Evolutionary conservation across 202 grass and related monocot genomes (phyloP).

Genomic region (Miscanthus sacchariflorus): DNA sequence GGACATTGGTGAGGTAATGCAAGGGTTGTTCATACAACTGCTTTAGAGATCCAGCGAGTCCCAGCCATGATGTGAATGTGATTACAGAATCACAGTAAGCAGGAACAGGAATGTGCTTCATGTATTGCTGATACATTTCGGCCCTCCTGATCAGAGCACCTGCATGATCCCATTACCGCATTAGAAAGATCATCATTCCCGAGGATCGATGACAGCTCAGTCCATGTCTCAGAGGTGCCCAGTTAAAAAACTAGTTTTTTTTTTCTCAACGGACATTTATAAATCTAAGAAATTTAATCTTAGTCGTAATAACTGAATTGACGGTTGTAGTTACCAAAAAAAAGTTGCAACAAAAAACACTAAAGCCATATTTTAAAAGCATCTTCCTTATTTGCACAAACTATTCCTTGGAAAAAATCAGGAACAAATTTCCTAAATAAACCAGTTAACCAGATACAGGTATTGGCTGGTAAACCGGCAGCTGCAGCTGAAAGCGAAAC

Average conservation of each 20-base stretch:
- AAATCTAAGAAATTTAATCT: neutral
- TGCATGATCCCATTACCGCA: conserved; percentile 59
- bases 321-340: neutral
- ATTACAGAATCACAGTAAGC: conserved; percentile 60
- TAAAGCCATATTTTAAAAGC: conserved; percentile 8
- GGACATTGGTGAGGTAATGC: conserved; percentile 87
- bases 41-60: conserved; percentile 77
- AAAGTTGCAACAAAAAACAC: neutral
- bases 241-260: conserved; percentile 30
- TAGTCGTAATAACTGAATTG: neutral
- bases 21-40: conserved; percentile 74
- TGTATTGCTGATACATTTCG: conserved; percentile 93
- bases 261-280: neutral
- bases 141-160: conserved; percentile 81
- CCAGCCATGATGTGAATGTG: conserved; percentile 81
- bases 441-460: neutral
- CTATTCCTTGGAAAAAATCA: neutral
- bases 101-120: conserved; percentile 80
- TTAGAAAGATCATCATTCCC: conserved; percentile 31
- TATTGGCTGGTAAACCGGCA: neutral
- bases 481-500: conserved; percentile 7
- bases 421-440: neutral
- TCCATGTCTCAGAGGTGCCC: neutral
- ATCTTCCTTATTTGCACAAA: conserved; percentile 11
- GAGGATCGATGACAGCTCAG: neutral